Conservation (phyloP, 1,284 basidiomycete species). For the Trichosporon ovoides region DNA sequence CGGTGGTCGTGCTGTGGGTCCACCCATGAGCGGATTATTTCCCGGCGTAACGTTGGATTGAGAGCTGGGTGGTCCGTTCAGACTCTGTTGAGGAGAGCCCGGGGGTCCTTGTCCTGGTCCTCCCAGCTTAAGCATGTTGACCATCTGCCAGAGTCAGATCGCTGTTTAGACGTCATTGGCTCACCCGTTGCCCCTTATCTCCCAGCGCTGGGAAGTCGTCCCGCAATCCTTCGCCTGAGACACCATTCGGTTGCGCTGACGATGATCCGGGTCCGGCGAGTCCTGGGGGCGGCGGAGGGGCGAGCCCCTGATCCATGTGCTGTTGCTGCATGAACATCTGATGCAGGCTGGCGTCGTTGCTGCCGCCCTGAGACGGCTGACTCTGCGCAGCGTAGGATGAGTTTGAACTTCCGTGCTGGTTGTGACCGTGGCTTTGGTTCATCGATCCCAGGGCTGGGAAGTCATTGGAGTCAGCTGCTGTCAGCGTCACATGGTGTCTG, state of each 20-base stretch:
- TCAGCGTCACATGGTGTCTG: background rate
- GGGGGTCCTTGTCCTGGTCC: conserved; percentile 17
- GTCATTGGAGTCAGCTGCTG: conserved; percentile 38
- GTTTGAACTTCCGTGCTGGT: conserved; percentile 18
- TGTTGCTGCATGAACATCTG: conserved; percentile 32
- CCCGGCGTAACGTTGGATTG: conserved; percentile 31
- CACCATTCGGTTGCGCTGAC: conserved; percentile 29
- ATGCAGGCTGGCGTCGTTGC: conserved; percentile 18
- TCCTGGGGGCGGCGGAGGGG: conserved; percentile 46
- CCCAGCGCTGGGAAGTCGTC: conserved; percentile 47
- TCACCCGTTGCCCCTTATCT: conserved; percentile 29
- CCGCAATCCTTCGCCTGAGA: conserved; percentile 25
- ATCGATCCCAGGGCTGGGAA: conserved; percentile 44
- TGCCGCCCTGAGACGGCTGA: conserved; percentile 27
- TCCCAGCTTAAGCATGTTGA: conserved; percentile 20
- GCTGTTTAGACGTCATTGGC: conserved; percentile 6
- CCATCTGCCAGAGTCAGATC: conserved; percentile 25
- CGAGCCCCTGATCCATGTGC: conserved; percentile 33
- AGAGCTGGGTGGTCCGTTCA: conserved; percentile 31
- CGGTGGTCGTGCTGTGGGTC: conserved; percentile 23
- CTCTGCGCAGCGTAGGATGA: conserved; percentile 40
- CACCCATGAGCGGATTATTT: conserved; percentile 29
- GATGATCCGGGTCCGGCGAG: conserved; percentile 35
- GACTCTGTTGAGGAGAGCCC: conserved; percentile 16
- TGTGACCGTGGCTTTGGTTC: conserved; percentile 18